Conservation (phyloP, 1,284 basidiomycete species). For the Apiotrichum veenhuisii region DNA sequence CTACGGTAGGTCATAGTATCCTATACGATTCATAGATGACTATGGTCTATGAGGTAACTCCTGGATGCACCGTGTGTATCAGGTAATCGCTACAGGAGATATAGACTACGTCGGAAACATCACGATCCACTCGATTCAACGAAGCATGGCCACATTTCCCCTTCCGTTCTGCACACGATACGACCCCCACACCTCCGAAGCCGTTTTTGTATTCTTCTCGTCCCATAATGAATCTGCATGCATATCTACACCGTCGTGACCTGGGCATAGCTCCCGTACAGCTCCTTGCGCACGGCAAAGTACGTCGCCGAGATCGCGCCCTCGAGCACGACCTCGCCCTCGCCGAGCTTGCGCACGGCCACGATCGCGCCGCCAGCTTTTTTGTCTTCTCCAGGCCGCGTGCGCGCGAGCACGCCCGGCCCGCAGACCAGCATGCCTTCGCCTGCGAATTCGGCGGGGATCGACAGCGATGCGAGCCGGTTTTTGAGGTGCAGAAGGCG, state of each 20-base stretch:
- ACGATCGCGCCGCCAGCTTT: slow-evolving; percentile 64
- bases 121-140: too few relatives aligned
- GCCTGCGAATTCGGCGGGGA: slow-evolving; percentile 86
- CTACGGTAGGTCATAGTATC: too few relatives aligned
- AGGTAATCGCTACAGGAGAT: too few relatives aligned
- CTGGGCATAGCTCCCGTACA: slow-evolving; percentile 82
- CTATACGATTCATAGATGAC: too few relatives aligned
- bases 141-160: too few relatives aligned
- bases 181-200: too few relatives aligned
- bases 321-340: slow-evolving; percentile 80
- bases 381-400: slow-evolving; percentile 55
- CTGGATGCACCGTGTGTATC: too few relatives aligned
- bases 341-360: slow-evolving; percentile 77
- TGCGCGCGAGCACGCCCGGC: slow-evolving; percentile 50
- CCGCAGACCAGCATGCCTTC: slow-evolving; percentile 95
- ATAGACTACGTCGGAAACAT: too few relatives aligned
- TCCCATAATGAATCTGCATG: not conserved
- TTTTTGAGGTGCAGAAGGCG: slow-evolving; percentile 81
- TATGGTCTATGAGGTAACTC: too few relatives aligned
- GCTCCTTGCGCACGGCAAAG: slow-evolving; percentile 76
- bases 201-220: too few relatives aligned
- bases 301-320: slow-evolving; percentile 84
- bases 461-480: slow-evolving; percentile 65
- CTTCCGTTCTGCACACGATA: too few relatives aligned
- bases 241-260: slow-evolving; percentile 54